phyloP scores from a whole-genome alignment of 2,329 filamentous ascomycete species.

The Beauveria sp. region DNA sequence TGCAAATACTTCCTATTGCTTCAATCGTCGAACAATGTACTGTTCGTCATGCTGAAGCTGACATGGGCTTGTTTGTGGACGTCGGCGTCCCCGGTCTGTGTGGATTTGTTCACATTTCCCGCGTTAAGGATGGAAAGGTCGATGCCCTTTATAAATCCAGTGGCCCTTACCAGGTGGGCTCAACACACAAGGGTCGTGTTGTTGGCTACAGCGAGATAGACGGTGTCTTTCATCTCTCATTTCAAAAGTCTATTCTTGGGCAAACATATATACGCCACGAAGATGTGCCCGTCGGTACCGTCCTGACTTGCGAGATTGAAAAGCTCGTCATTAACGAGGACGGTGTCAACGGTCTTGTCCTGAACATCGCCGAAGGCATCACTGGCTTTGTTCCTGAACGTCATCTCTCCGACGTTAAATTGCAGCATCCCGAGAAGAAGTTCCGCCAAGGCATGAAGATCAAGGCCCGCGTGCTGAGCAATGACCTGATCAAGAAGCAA shows the following conservation, averaged over 20 bases:
- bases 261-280: constrained; percentile 89
- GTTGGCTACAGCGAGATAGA: constrained; percentile 84
- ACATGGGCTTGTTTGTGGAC: constrained; percentile 74
- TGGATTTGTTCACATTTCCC: constrained; percentile 94
- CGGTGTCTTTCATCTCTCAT: constrained; percentile 75
- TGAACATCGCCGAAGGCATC: constrained; percentile 80
- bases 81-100: constrained; percentile 55
- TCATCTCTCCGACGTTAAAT: constrained; percentile 78
- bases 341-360: constrained; percentile 74
- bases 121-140: constrained; percentile 82
- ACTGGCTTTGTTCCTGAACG: constrained; percentile 80
- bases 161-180: constrained; percentile 71
- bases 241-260: constrained; percentile 74
- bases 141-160: constrained; percentile 70
- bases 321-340: constrained; percentile 71
- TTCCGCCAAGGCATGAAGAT: constrained; percentile 82
- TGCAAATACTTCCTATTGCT: constrained; percentile 60
- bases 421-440: constrained; percentile 94
- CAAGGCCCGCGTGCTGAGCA: constrained; percentile 78
- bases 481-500: constrained; percentile 65
- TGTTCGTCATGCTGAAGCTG: constrained; percentile 70
- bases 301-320: constrained; percentile 77
- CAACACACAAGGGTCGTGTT: constrained; percentile 73
- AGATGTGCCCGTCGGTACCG: constrained; percentile 73
- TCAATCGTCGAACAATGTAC: constrained; percentile 70